Evolutionary conservation across 179 eudicot species (phyloP).

Genomic region (Nepenthes alata): DNA sequence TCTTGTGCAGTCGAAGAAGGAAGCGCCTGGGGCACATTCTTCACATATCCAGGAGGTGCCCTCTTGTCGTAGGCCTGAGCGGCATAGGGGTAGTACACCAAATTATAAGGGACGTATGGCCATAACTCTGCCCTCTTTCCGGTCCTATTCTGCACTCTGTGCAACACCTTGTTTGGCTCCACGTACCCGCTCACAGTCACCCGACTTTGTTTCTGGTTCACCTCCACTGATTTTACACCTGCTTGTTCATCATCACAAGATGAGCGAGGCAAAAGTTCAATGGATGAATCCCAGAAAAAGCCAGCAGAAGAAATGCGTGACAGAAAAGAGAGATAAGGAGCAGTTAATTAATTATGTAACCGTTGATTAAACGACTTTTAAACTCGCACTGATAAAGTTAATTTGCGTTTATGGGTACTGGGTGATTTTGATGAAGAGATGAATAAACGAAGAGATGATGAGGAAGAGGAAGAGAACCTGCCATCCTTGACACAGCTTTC

Average conservation of each 20-base stretch:
- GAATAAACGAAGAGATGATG: not conserved
- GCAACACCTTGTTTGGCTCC: constrained; percentile 10
- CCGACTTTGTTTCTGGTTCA: constrained; percentile 9
- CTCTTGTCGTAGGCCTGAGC: constrained; percentile 11
- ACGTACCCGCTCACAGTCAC: constrained; percentile 10
- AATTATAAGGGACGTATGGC: constrained; percentile 10
- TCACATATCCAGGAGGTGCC: constrained; percentile 10
- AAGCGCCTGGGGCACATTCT: constrained; percentile 9
- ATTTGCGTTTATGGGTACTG: not conserved
- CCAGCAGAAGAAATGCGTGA: no score
- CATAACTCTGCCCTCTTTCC: constrained; percentile 12
- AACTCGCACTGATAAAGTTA: no score
- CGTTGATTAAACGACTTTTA: no score
- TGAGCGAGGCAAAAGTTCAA: no score
- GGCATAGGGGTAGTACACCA: constrained; percentile 10
- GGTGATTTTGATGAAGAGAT: no score
- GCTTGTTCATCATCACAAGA: no score
- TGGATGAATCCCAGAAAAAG: no score
- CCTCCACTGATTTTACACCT: constrained; percentile 11
- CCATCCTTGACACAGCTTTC: constrained; percentile 1
- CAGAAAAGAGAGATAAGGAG: no score
- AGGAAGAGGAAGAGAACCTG: not conserved
- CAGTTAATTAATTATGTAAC: no score
- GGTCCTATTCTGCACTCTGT: constrained; percentile 1
- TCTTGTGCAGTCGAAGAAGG: constrained; percentile 7